phyloP scores from a whole-genome alignment of 108 stramenopile species.

The Licmophora abbreviata region DNA sequence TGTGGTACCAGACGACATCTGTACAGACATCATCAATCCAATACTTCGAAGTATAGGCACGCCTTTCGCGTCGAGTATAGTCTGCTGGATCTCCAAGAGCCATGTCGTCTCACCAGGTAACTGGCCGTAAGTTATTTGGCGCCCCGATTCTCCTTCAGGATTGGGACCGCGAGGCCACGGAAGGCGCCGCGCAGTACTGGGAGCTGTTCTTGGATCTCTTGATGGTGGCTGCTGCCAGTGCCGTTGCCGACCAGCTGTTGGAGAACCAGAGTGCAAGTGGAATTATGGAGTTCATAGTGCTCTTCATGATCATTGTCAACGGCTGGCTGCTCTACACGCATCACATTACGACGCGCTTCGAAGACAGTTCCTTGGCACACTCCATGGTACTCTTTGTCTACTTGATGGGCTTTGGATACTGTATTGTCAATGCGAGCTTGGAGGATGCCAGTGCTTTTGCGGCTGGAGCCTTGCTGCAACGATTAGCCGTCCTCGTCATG shows the following conservation, averaged over 20 bases:
- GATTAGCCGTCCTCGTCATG: conserved; percentile 6
- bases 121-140: not conserved
- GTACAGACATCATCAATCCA: no score
- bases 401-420: conserved; percentile 1
- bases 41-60: no score
- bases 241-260: conserved; percentile 11
- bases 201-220: conserved; percentile 10
- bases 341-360: conserved; percentile 13
- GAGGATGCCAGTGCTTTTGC: not conserved
- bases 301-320: conserved; percentile 8
- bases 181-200: conserved; percentile 8
- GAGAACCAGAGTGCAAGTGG: not conserved
- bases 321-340: conserved; percentile 16
- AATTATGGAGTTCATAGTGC: conserved; percentile 12
- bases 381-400: conserved; percentile 5
- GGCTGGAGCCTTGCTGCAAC: conserved; percentile 1
- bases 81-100: no score
- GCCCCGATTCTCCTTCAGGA: not conserved
- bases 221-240: conserved; percentile 10
- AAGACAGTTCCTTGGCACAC: conserved; percentile 1
- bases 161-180: not conserved
- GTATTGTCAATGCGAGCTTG: conserved; percentile 6
- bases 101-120: not conserved
- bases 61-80: no score
- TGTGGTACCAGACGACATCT: no score